Evolutionary conservation across 1,284 basidiomycete genomes (phyloP).

Genomic region (Ganoderma leucocontextum): DNA sequence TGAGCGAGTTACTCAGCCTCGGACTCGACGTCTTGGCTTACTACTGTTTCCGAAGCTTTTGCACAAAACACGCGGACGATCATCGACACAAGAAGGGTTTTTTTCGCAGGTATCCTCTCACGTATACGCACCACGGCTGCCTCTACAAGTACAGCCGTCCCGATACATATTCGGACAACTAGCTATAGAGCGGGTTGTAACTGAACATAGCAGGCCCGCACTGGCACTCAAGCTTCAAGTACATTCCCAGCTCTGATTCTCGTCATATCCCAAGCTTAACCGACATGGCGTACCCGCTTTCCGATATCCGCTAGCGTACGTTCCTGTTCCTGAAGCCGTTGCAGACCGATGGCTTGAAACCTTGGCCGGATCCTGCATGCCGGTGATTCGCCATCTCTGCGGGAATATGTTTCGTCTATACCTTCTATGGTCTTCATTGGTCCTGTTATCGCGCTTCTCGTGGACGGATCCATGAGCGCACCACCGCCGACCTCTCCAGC

Average conservation of each 20-base stretch:
- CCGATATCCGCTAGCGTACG: neutral
- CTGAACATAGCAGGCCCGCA: neutral
- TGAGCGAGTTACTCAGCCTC: neutral
- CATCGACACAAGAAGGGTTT: neutral
- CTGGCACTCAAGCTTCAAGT: neutral
- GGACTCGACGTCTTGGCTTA: neutral
- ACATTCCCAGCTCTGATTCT: neutral
- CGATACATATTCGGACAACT: neutral
- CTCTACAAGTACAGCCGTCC: neutral
- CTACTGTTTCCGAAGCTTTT: neutral
- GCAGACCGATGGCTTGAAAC: neutral
- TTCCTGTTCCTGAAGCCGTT: constrained; percentile 1
- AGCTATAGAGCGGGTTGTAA: neutral
- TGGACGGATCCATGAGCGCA: neutral
- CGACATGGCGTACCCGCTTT: neutral
- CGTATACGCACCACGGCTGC: neutral
- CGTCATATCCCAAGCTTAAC: neutral
- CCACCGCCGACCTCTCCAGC: neutral
- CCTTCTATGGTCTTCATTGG: neutral
- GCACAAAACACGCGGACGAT: neutral
- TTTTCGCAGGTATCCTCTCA: neutral
- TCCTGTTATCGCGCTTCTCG: neutral
- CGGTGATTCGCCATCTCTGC: neutral
- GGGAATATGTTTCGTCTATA: neutral
- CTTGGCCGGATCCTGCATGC: neutral